Conservation (phyloP, 352 stramenopile species). For the Pythium periplocum region DNA sequence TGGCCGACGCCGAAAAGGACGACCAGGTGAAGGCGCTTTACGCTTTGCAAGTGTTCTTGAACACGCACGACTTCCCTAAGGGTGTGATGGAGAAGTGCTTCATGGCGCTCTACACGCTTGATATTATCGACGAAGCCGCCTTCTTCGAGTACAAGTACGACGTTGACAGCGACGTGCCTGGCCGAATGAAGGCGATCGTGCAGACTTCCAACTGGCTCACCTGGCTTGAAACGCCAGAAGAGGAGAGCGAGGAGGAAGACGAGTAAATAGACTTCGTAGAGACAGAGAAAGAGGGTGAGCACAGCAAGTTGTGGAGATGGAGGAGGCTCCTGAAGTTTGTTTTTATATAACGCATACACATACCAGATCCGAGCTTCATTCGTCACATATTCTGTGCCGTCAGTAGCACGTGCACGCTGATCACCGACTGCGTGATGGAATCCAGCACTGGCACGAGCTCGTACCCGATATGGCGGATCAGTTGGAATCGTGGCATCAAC, state of each 20-base stretch:
- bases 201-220: constrained; percentile 77
- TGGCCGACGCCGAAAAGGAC: constrained; percentile 45
- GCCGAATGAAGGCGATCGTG: constrained; percentile 81
- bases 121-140: constrained; percentile 72
- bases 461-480: constrained; percentile 34
- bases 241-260: constrained; percentile 68
- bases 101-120: constrained; percentile 79
- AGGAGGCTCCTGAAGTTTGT: too few species aligned
- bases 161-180: constrained; percentile 59
- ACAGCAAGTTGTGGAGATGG: too few species aligned
- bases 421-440: constrained; percentile 43
- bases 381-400: constrained; percentile 1
- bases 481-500: constrained; percentile 29
- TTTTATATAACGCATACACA: too few species aligned
- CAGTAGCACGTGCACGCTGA: constrained; percentile 47
- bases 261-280: constrained; percentile 39
- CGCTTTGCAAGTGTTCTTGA: constrained; percentile 71
- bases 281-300: too few species aligned
- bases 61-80: constrained; percentile 72
- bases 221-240: constrained; percentile 77
- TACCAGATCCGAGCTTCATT: too few species aligned
- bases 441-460: constrained; percentile 52
- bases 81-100: constrained; percentile 80
- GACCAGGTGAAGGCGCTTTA: constrained; percentile 72
- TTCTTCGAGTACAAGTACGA: constrained; percentile 89